phyloP scores from a whole-genome alignment of 768 basidiomycete species.

The Auriscalpium vulgare region DNA sequence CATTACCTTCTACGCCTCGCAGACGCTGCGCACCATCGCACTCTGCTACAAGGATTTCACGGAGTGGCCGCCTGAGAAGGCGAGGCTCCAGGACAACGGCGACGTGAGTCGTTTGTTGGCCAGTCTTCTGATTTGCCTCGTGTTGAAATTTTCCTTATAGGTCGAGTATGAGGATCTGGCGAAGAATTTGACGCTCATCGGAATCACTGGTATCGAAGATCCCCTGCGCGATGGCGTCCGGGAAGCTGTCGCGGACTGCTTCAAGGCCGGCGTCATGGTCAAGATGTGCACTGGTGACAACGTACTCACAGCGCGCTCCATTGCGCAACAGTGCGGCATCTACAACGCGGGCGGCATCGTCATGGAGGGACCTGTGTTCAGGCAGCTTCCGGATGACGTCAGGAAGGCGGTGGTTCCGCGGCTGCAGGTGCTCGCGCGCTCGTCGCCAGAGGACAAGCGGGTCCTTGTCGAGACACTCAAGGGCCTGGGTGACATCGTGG shows the following conservation, averaged over 20 bases:
- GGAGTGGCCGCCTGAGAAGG: constrained; percentile 69
- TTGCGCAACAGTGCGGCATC: constrained; percentile 93
- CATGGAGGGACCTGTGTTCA: constrained; percentile 96
- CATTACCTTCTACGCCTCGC: constrained; percentile 97
- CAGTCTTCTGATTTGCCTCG: not conserved
- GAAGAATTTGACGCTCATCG: constrained; percentile 72
- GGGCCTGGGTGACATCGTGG: constrained; percentile 80
- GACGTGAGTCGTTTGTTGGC: constrained; percentile 37
- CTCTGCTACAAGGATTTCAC: constrained; percentile 87
- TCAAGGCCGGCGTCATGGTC: constrained; percentile 81
- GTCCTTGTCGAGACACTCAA: constrained; percentile 85
- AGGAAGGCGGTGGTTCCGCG: constrained; percentile 81
- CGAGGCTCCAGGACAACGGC: constrained; percentile 31
- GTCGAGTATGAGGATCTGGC: constrained; percentile 65
- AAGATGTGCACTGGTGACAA: constrained; percentile 99
- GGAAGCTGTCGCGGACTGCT: constrained; percentile 82
- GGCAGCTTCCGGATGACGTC: constrained; percentile 62
- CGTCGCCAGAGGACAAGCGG: constrained; percentile 96
- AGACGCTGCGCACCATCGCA: constrained; percentile 89
- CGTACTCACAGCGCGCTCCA: constrained; percentile 91
- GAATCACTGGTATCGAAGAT: constrained; percentile 93
- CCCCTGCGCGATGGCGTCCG: constrained; percentile 87
- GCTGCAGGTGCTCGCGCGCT: constrained; percentile 93
- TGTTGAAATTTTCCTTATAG: constrained; percentile 24
- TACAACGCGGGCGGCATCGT: constrained; percentile 90